Conservation (phyloP, 2,329 filamentous ascomycete species). For the Exophiala viscosa region DNA sequence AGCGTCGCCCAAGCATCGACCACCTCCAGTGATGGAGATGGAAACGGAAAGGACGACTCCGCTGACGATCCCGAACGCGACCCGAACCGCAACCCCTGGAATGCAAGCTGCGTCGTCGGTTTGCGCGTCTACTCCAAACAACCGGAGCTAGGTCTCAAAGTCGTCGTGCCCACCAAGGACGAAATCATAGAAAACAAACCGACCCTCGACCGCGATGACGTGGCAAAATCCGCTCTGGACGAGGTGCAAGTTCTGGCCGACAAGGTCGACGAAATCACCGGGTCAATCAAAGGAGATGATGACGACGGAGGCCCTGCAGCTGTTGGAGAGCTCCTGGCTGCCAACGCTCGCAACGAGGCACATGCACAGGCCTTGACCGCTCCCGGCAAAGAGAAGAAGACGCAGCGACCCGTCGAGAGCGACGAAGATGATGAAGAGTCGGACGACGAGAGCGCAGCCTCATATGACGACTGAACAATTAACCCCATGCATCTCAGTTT, state of each 20-base stretch:
- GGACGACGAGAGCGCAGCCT: slow-evolving; percentile 2
- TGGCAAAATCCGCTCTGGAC: slow-evolving; percentile 25
- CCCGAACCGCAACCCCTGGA: slow-evolving; percentile 49
- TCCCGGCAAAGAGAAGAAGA: no score
- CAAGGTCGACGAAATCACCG: slow-evolving; percentile 10
- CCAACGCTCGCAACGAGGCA: slow-evolving; percentile 16
- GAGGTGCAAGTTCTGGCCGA: slow-evolving; percentile 20
- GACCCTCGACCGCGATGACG: slow-evolving; percentile 43
- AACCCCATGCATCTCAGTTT: neutral
- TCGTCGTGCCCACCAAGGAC: slow-evolving; percentile 43
- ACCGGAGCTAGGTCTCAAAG: slow-evolving; percentile 47
- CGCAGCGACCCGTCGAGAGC: neutral
- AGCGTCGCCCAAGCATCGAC: slow-evolving; percentile 32
- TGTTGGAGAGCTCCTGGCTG: slow-evolving; percentile 9
- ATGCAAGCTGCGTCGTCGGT: slow-evolving; percentile 60
- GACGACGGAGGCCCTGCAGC: slow-evolving; percentile 16
- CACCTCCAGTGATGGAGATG: neutral
- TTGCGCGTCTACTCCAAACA: slow-evolving; percentile 51
- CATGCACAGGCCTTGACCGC: no score
- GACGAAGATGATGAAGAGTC: slow-evolving; percentile 6
- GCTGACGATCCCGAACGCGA: slow-evolving; percentile 20
- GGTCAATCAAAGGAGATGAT: neutral
- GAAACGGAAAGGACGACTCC: slow-evolving; percentile 31
- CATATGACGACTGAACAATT: slow-evolving; percentile 1
- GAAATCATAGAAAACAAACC: slow-evolving; percentile 36